phyloP scores from a whole-genome alignment of 768 basidiomycete genomes.

The Tulasnella sp. region DNA sequence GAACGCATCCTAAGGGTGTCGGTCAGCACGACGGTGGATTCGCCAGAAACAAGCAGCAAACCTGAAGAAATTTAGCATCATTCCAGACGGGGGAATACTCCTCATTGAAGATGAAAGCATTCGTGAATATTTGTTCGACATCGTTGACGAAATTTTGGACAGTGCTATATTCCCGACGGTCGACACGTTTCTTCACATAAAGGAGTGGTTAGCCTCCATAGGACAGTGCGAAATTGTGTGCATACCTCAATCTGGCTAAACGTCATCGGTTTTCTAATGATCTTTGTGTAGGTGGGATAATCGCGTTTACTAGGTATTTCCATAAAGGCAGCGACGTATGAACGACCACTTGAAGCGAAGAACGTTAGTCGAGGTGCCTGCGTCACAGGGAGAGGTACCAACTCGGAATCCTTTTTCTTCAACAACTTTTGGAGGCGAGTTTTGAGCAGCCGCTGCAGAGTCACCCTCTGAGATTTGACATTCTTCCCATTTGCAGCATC shows the following conservation, averaged over 20 bases:
- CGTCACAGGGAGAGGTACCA: slow-evolving; percentile 23
- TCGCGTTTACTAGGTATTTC: slow-evolving; percentile 66
- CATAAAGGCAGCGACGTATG: slow-evolving; percentile 67
- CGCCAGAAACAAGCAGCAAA: slow-evolving; percentile 26
- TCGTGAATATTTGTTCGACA: slow-evolving; percentile 80
- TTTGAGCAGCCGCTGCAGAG: slow-evolving; percentile 33
- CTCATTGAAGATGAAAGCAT: slow-evolving; percentile 78
- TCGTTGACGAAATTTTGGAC: slow-evolving; percentile 67
- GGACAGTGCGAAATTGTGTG: slow-evolving; percentile 17
- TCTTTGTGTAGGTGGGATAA: slow-evolving; percentile 68
- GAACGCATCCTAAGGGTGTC: slow-evolving; percentile 47
- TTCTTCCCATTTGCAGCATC: not conserved
- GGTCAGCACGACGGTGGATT: slow-evolving; percentile 9
- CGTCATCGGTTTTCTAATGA: slow-evolving; percentile 67
- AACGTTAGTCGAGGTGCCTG: not conserved
- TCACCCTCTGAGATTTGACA: slow-evolving; percentile 11
- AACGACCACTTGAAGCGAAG: slow-evolving; percentile 40
- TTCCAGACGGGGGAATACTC: slow-evolving; percentile 77
- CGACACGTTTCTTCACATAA: slow-evolving; percentile 53
- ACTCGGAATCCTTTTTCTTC: slow-evolving; percentile 60
- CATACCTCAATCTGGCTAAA: slow-evolving; percentile 65
- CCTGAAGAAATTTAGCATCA: slow-evolving; percentile 55
- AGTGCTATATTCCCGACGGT: slow-evolving; percentile 61
- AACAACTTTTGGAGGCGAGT: slow-evolving; percentile 57
- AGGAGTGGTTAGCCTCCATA: too few relatives aligned